Evolutionary conservation across 345 rosid species (phyloP).

Genomic region (Arabis alpina): DNA sequence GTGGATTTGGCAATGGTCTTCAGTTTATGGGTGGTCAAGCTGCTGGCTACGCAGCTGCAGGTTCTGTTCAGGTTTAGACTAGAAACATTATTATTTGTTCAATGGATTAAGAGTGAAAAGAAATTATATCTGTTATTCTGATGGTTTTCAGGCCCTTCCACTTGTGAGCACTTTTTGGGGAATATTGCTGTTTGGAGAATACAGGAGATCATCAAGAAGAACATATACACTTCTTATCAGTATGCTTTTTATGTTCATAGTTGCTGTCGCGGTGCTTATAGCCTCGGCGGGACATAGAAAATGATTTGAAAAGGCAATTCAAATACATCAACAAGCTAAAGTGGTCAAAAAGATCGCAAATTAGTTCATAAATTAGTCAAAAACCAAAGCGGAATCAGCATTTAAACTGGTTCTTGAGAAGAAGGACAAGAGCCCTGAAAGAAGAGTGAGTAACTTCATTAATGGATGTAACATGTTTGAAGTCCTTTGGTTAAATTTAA

Average conservation of each 20-base stretch:
- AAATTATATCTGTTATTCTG: conserved; percentile 15
- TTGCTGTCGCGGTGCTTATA: conserved; percentile 77
- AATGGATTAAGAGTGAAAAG: not conserved
- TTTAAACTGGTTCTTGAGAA: too few species aligned
- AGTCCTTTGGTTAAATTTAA: too few species aligned
- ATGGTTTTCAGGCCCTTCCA: conserved; percentile 73
- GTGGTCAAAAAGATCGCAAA: too few species aligned
- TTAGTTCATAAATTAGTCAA: too few species aligned
- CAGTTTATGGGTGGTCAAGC: conserved; percentile 95
- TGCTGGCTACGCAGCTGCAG: conserved; percentile 91
- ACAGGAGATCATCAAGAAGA: conserved; percentile 67
- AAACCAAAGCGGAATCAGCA: too few species aligned
- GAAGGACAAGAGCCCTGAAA: too few species aligned
- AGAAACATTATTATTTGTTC: not conserved
- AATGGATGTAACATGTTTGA: too few species aligned
- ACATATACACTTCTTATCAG: conserved; percentile 64
- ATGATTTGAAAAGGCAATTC: conserved; percentile 35
- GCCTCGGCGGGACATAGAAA: conserved; percentile 79
- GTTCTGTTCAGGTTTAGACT: conserved; percentile 68
- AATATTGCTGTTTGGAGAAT: conserved; percentile 79
- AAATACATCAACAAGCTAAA: not conserved
- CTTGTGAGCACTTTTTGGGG: conserved; percentile 95
- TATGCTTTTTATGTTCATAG: conserved; percentile 78
- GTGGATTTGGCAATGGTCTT: conserved; percentile 85
- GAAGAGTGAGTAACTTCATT: too few species aligned